Percentiles rank a stretch among this genome's conserved stretches.
Conservation (phyloP, 2,329 filamentous ascomycete species). For the Cladophialophora bantiana region DNA sequence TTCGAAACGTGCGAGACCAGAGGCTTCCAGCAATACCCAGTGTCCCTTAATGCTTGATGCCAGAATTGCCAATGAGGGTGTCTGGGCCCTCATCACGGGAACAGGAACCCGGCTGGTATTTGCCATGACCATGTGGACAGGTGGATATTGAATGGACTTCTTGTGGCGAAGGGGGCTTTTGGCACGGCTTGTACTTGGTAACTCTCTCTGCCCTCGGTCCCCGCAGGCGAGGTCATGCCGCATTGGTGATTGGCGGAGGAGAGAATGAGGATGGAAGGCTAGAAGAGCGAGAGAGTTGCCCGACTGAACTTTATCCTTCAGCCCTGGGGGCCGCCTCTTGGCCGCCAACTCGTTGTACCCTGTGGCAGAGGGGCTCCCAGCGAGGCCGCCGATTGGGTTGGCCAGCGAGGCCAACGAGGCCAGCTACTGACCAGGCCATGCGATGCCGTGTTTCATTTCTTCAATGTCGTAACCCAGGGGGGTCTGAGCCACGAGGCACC, state of each 20-base stretch:
- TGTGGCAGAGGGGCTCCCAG: not conserved
- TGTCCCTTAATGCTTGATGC: not conserved
- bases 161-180: slow-evolving; percentile 1
- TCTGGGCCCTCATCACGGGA: not conserved
- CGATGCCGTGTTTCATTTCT: not conserved
- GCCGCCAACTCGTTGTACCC: not conserved
- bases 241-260: not conserved
- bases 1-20: not conserved
- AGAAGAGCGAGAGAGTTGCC: not conserved
- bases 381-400: not conserved
- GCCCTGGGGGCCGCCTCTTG: not conserved
- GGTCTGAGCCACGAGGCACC: not conserved
- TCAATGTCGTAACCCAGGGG: not conserved
- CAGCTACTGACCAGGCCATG: not conserved
- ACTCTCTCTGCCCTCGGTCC: not conserved
- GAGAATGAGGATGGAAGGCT: not conserved
- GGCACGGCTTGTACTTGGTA: not conserved
- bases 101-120: not conserved
- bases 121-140: not conserved
- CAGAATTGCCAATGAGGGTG: not conserved
- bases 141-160: not conserved
- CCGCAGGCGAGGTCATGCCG: not conserved
- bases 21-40: not conserved
- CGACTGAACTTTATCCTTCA: not conserved
- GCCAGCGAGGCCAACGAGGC: not conserved